Conservation (phyloP, 176 grass and related monocot species). For the Chrysopogon serrulatus region DNA sequence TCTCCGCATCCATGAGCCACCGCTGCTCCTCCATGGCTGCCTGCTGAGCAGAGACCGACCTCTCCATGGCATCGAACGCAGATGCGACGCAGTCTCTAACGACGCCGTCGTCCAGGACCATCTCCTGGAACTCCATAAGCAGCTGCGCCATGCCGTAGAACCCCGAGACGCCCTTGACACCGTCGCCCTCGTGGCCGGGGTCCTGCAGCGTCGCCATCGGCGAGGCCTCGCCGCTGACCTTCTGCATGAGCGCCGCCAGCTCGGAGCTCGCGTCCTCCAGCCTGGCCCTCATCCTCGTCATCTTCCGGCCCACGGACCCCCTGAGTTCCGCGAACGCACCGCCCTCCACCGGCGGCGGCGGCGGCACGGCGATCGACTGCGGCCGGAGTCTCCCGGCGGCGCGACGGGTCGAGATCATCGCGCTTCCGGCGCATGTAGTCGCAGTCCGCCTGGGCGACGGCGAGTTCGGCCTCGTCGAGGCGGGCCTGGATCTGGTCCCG, state of each 20-base stretch:
- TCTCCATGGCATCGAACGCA: conserved; percentile 46
- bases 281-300: conserved; percentile 38
- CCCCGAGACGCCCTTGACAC: conserved; percentile 21
- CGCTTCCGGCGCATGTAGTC: conserved; percentile 45
- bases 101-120: conserved; percentile 34
- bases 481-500: conserved; percentile 39
- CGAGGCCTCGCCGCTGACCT: conserved; percentile 19
- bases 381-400: background rate
- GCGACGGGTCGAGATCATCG: conserved; percentile 14
- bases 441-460: conserved; percentile 51
- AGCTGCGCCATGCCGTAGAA: conserved; percentile 60
- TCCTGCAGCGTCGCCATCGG: conserved; percentile 27
- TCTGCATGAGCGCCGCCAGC: conserved; percentile 46
- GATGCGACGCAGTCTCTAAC: conserved; percentile 43
- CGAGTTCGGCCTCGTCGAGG: conserved; percentile 46
- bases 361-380: background rate
- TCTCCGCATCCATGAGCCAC: conserved; percentile 44
- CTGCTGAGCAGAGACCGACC: conserved; percentile 22
- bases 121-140: conserved; percentile 58
- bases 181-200: conserved; percentile 25
- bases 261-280: conserved; percentile 38
- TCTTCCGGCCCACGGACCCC: conserved; percentile 26
- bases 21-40: conserved; percentile 37
- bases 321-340: conserved; percentile 26
- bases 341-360: background rate